Conservation (phyloP, 768 basidiomycete species). For the Tephrocybe rancida region DNA sequence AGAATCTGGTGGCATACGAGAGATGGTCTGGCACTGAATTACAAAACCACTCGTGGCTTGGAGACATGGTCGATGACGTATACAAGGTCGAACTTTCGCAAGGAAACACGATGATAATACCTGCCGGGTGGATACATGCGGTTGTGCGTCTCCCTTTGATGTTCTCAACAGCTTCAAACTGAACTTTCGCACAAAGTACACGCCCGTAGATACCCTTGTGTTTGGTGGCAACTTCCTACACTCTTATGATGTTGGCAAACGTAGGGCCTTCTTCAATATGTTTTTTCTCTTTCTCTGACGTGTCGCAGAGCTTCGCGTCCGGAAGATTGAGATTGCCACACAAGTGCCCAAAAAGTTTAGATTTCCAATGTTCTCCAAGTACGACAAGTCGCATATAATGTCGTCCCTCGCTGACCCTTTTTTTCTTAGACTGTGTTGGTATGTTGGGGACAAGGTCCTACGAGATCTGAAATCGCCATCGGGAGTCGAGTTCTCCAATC, state of each 20-base stretch:
- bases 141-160: conserved; percentile 60
- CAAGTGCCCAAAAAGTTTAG: conserved; percentile 92
- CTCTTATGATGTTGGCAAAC: conserved; percentile 85
- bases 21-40: conserved; percentile 92
- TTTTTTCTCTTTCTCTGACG: neutral
- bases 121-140: conserved; percentile 97
- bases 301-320: conserved; percentile 75
- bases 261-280: conserved; percentile 44
- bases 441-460: conserved; percentile 81
- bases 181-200: conserved; percentile 58
- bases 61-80: conserved; percentile 91
- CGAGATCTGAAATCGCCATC: conserved; percentile 64
- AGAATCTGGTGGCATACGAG: conserved; percentile 89
- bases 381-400: conserved; percentile 7
- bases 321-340: conserved; percentile 91
- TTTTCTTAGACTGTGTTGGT: conserved; percentile 78
- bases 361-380: conserved; percentile 84
- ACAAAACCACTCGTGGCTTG: conserved; percentile 89
- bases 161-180: neutral
- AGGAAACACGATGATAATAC: conserved; percentile 93
- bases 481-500: conserved; percentile 35
- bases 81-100: conserved; percentile 74
- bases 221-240: conserved; percentile 98
- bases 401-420: neutral
- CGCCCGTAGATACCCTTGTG: conserved; percentile 89